Base-by-base conservation (phyloP, 2,329 filamentous ascomycete species). In the Cryphonectria parasitica region DNA sequence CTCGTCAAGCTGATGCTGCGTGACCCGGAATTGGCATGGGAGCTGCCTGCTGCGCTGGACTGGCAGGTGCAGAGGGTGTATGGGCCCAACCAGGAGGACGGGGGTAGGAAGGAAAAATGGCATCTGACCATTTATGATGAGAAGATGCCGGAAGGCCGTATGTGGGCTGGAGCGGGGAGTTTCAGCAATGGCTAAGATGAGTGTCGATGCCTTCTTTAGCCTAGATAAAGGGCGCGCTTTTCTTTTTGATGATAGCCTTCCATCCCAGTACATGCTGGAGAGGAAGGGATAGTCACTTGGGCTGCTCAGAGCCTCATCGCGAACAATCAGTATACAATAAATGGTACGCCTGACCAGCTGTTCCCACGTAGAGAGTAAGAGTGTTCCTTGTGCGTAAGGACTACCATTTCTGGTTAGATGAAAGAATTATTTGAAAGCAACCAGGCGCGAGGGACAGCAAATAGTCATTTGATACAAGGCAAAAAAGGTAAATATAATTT, bases 41-140 rank as follows among this genome's bases (percentile, higher is more conserved):
- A 58, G 54, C 54, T 58, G 28, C 54, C 54, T 3, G 5, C 25
- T 17, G 54, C 25, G 54, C 25, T 58, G 25, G 54, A 58, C 54
- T 58, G 54, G 54, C 54, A 58, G 25, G 54, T 58, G 1, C 54
- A 58, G 54, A 31, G 28, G 13, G 54, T 58, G 25, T 31, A 58
- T 17, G 54, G 54, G 13, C 28, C 28, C 6, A 58, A 58, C 25
- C 54, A 31, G 54, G 15, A 58, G 54, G 54, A 58, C 7, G 54
- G 54, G 15, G 54, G 54, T 15, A 58, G 54, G 54, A 58, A 31
- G 54, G 54, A 58, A 25, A 31, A 58, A 8, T 58, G 54, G 54
- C 54, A 58, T 58, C 25, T 58, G 54, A 58, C 25, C 17, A 58
- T 58, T 5, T 15, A 58, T 58, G 54, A 58, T 34, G 54, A 58